Evolutionary conservation across 1,139 yeast genomes (phyloP), one percentile per base, ranked within the genome.

Genomic region (Magnusiomyces paraingens): DNA sequence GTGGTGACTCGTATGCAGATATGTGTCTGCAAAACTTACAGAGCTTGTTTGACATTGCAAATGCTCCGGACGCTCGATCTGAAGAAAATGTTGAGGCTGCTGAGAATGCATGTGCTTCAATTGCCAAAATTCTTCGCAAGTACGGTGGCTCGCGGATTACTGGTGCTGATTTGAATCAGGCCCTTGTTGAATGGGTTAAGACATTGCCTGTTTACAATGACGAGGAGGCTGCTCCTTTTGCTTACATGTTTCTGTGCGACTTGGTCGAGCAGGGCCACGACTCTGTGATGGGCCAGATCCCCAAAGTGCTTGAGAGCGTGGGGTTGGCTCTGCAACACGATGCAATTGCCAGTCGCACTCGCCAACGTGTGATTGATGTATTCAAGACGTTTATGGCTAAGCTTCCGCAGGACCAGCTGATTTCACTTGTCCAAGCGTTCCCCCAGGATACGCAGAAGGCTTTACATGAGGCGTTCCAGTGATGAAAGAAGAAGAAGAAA

Each of bases 41-140:
- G 60, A 83, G 89, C 21, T 77, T 93, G 70, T 80, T 86, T 64
- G 82, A 83, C 63, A 81, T 90, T 74, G 81, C 85, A 20, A 77
- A 82, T 46, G 82, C 83, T 26, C 91, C 96, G n/a, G 95, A 89
- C 61, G 85, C 96, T 2, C 82, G 88, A 59, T 81, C 84, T 10
- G 95, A 88, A 52, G 96, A 87, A 57, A 90, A 90, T 62, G 71
- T 86, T 38, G 79, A 80, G 59, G 95, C 97, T 2, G 90, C 98
- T 0, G 99, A 93, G 68, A 86, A 86, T 63, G 84, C 90, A 15
- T 77, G 86, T 54, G 79, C 89, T 2, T 82, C 98, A 1, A 84
- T 93, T 60, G 93, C 98, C 45, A 88, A 88, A 68, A 82, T 91
- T 17, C 61, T 73, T 50, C 67, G 72, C 26, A 59, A 64, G 42